Base-by-base conservation (phyloP, 352 stramenopile species). In the Phytopythium litorale region DNA sequence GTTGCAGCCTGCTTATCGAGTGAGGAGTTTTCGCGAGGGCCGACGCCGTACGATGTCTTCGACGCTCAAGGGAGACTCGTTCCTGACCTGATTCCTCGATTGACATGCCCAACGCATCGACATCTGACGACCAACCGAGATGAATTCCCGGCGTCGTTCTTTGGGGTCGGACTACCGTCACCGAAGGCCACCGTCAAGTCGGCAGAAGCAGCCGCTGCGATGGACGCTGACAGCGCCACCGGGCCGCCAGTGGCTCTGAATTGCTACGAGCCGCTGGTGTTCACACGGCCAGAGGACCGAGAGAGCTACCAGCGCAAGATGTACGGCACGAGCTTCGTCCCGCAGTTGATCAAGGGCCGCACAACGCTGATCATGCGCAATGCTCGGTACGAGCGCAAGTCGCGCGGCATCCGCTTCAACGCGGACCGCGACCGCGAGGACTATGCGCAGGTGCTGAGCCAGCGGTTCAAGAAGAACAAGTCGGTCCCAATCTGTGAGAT, bases 341-440 rank as follows among this genome's bases (percentile, higher is more conserved):
- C 79, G 19, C 78, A 84, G 53, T 45, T 62, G 19, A 33, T 87
- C 18, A 76, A 74, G 13, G 72, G 68, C 4, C 60, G 64, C 35
- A 75, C 67, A 37, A 84, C 77, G 12, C 50, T 85, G 21, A 73
- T 85, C 32, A 64, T 78, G 50, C 71, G 75, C 18, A 81, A 79
- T 58, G 70, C 79, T 18, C 62, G 62, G 16, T 88, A 82, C 51
- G 71, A 82, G 63, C 75, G 79, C 45, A 85, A 85, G 46, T 84
- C 79, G 11, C 84, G 71, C 4, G 77, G 79, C 9, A 80, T 87
- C 25, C 75, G 71, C 16, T 88, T 88, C 48, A 88, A 88, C 65
- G 66, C 73, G 40, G 72, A 87, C 45, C 76, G 75, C 15, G 79
- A 88, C 54, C 65, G 75, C 32, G 77, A 85, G 12, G 75, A 84